Evolutionary conservation across 2,329 filamentous ascomycete genomes (phyloP).

Genomic region (Grosmannia serpens): DNA sequence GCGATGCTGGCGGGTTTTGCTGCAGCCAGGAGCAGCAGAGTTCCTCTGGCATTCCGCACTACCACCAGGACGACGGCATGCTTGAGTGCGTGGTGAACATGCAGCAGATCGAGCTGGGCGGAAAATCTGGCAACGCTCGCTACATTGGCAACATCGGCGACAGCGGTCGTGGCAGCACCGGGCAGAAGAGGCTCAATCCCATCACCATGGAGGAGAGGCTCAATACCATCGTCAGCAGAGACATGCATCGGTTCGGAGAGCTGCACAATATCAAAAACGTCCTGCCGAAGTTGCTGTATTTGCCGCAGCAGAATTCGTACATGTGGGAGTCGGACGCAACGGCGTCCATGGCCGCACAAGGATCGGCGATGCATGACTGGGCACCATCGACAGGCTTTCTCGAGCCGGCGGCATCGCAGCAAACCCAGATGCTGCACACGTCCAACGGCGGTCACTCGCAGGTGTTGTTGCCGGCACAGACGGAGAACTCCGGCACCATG

Average conservation of each 20-base stretch:
- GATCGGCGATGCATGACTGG: background rate
- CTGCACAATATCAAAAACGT: background rate
- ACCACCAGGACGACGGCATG: too few relatives aligned
- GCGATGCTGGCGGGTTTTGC: too few relatives aligned
- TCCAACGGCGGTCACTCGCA: background rate
- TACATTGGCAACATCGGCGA: too few relatives aligned
- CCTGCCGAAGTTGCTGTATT: background rate
- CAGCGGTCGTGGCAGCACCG: too few relatives aligned
- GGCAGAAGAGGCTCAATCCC: too few relatives aligned
- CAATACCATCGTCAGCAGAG: background rate
- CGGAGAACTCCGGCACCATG: background rate
- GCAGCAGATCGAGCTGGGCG: background rate
- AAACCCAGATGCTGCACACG: background rate
- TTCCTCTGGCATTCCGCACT: too few relatives aligned
- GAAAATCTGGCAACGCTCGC: too few relatives aligned
- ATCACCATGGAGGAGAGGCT: background rate
- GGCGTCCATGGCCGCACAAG: background rate
- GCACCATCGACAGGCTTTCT: background rate
- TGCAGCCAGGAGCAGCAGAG: too few relatives aligned
- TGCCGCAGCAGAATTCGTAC: background rate
- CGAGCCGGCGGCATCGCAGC: background rate
- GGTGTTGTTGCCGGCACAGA: background rate
- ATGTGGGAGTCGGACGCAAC: background rate
- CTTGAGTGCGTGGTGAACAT: background rate
- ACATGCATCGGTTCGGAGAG: background rate